Evolutionary conservation across 2,329 filamentous ascomycete genomes (phyloP).

Genomic region (Penicillium aurantiogriseum): DNA sequence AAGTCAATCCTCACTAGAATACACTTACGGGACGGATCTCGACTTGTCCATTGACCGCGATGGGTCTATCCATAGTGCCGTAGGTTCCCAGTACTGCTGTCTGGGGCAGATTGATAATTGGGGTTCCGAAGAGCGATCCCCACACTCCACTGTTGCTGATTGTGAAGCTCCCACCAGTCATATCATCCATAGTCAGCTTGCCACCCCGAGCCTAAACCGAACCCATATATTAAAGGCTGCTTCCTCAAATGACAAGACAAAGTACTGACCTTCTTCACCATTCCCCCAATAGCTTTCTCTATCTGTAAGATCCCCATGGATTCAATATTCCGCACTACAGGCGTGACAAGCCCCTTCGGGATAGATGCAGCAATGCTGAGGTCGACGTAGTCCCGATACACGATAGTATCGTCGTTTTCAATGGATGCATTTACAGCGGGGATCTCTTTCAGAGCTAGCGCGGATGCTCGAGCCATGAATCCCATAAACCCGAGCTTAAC

Average conservation of each 20-base stretch:
- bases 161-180: conserved; percentile 86
- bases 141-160: conserved; percentile 95
- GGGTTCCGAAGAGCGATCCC: conserved; percentile 89
- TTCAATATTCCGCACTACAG: no score
- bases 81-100: conserved; percentile 40
- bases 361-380: conserved; percentile 90
- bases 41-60: no score
- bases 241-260: background rate
- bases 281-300: background rate
- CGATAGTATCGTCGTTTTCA: conserved; percentile 82
- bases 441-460: conserved; percentile 69
- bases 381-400: conserved; percentile 94
- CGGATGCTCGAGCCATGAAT: conserved; percentile 80
- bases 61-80: no score
- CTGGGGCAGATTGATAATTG: conserved; percentile 93
- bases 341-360: conserved; percentile 65
- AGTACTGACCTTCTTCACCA: conserved; percentile 75
- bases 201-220: conserved; percentile 71
- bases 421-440: no score
- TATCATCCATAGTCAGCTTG: conserved; percentile 94
- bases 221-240: background rate
- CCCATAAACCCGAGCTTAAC: conserved; percentile 97
- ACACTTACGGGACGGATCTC: no score
- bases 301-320: no score
- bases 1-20: no score